Conservation (phyloP, 441 rosid species). For the Daphne laureola region DNA sequence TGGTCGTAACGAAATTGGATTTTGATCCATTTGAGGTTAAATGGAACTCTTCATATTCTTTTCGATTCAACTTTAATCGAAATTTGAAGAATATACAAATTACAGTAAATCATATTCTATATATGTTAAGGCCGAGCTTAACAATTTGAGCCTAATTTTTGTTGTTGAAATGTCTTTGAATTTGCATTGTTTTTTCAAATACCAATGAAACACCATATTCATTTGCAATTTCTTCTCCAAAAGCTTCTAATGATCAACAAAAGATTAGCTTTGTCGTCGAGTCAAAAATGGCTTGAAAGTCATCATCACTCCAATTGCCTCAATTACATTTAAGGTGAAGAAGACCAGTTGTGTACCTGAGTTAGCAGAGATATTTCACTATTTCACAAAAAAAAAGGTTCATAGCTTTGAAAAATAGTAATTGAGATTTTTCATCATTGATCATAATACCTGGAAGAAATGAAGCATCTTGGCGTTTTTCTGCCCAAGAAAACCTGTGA, state of each 20-base stretch:
- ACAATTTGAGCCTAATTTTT: too few species aligned
- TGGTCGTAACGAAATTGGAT: too few species aligned
- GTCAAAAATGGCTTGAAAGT: slow-evolving; percentile 67
- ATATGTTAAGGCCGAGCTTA: slow-evolving; percentile 35
- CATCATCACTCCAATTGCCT: slow-evolving; percentile 34
- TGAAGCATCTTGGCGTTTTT: slow-evolving; percentile 51
- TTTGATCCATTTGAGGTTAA: too few species aligned
- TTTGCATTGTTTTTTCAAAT: too few species aligned
- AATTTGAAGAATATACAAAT: background rate
- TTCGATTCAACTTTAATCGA: background rate
- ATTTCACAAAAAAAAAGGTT: too few species aligned
- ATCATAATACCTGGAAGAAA: slow-evolving; percentile 60
- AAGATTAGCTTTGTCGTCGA: slow-evolving; percentile 1
- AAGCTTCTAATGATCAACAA: background rate
- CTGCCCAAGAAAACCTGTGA: slow-evolving; percentile 77
- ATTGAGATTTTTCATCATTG: background rate
- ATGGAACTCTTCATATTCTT: too few species aligned
- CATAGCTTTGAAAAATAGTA: background rate
- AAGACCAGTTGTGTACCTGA: slow-evolving; percentile 61
- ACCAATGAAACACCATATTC: too few species aligned
- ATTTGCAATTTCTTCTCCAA: background rate
- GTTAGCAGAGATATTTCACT: slow-evolving; percentile 1
- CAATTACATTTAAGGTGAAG: slow-evolving; percentile 40
- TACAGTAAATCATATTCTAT: too few species aligned
- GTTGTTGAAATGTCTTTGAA: too few species aligned